A percentile compares a stretch with the other conserved stretches of the same genome.
Evolutionary conservation across 2,329 filamentous ascomycete genomes (phyloP).

Genomic region (Aureobasidium sp.): DNA sequence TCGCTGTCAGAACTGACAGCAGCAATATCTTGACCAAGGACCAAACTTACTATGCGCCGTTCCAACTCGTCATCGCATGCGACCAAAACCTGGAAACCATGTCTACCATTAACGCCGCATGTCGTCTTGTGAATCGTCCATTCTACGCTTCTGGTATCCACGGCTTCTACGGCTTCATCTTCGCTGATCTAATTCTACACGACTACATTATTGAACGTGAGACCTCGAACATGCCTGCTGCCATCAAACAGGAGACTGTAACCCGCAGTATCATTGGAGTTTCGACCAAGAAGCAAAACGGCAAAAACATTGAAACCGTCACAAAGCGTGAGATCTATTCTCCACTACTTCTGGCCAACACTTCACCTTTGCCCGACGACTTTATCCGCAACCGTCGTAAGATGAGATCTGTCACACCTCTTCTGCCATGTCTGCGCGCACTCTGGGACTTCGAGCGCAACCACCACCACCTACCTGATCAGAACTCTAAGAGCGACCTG

Average conservation of each 20-base stretch:
- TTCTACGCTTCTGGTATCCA: slow-evolving; percentile 87
- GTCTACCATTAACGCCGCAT: slow-evolving; percentile 76
- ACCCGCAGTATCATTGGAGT: slow-evolving; percentile 71
- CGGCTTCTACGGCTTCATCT: slow-evolving; percentile 91
- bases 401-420: slow-evolving; percentile 67
- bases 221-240: slow-evolving; percentile 62
- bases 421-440: slow-evolving; percentile 78
- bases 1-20: slow-evolving; percentile 63
- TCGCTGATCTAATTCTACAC: slow-evolving; percentile 85
- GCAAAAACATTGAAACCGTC: slow-evolving; percentile 73
- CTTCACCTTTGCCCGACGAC: slow-evolving; percentile 61
- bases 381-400: slow-evolving; percentile 63
- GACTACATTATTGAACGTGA: slow-evolving; percentile 83
- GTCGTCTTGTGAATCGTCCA: slow-evolving; percentile 66
- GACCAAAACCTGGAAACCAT: slow-evolving; percentile 72
- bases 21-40: slow-evolving; percentile 60
- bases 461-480: slow-evolving; percentile 36
- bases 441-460: slow-evolving; percentile 74
- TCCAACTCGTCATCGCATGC: slow-evolving; percentile 83
- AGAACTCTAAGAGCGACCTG: slow-evolving; percentile 56
- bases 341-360: slow-evolving; percentile 78
- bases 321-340: slow-evolving; percentile 89
- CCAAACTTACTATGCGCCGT: slow-evolving; percentile 67
- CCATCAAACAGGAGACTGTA: slow-evolving; percentile 55
- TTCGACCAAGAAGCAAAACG: slow-evolving; percentile 57